phyloP scores from a whole-genome alignment of 768 basidiomycete species.

The Boletellus sp. region DNA sequence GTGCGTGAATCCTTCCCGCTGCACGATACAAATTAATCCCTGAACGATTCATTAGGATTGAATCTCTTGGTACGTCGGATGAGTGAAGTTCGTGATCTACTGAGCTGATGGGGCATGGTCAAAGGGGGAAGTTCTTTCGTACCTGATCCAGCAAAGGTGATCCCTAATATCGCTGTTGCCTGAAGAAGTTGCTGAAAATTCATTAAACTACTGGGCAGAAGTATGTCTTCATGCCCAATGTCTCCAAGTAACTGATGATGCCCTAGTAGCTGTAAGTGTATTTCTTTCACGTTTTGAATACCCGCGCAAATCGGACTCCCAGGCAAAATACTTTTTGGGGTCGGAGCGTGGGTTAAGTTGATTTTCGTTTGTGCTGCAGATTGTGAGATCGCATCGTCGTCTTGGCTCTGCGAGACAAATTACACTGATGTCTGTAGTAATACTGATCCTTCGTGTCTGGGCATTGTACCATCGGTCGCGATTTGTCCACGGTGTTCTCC shows the following conservation, averaged over 20 bases:
- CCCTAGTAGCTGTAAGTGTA: neutral
- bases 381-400: neutral
- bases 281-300: neutral
- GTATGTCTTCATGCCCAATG: neutral
- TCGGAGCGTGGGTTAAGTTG: neutral
- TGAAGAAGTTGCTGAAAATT: neutral
- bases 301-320: neutral
- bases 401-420: neutral
- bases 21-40: neutral
- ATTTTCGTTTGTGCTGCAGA: neutral
- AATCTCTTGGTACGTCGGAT: neutral
- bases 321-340: neutral
- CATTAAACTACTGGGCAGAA: neutral
- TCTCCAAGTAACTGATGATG: neutral
- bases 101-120: neutral
- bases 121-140: neutral
- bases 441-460: neutral
- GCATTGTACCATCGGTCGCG: neutral
- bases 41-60: neutral
- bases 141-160: neutral
- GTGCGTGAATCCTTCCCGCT: neutral
- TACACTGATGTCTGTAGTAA: neutral
- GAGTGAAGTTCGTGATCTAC: neutral
- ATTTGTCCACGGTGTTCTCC: neutral
- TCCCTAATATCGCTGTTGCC: neutral